Evolutionary conservation across 164 flowering plant genomes (phyloP), one percentile per base, ranked within the genome.

Genomic region (Magnolia changhungtana): DNA sequence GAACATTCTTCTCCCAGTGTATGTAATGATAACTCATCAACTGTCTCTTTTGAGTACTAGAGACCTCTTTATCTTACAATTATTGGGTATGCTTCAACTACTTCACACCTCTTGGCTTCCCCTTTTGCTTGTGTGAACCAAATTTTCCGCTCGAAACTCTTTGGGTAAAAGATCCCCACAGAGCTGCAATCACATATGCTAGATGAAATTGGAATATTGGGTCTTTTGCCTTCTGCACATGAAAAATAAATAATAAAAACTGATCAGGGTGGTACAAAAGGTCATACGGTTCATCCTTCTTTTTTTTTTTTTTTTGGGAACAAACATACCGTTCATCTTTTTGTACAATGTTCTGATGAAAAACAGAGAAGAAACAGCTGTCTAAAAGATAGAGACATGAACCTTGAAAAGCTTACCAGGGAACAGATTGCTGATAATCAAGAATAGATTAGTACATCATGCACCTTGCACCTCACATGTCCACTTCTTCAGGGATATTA

Each of bases 401-500:
- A 16, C 16, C 71, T 37, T 23, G 2, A 4, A 24, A 77, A 61
- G 8, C 78, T 80, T 73, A 76, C 85, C 73, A 16, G 72, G 75
- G 37, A 51, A 74, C 2, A 27, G 50, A 51, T 51, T 66, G 71
- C 66, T 29, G 73, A 67, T 50, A 37, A 51, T 18, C n/a, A 66
- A 24, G 64, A 77, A 50, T n/a, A 55, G 23, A 75, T 24, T 16
- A 14, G 23, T 21, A 21, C 37, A 37, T 37, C 45, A n/a, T n/a
- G 29, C 24, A 27, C 49, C 27, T 23, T 72, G 67, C 67, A 70
- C 50, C 65, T 87, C 79, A 85, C 63, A 31, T 64, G 16, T 90
- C 90, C 51, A 90, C 72, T 73, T 87, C 91, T 65, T 83, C 74
- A 19, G 94, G 89, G 69, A 91, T 79, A 19, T 69, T 74, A 19